Percentiles rank a stretch among this genome's conserved stretches.
Conservation (phyloP, 1,284 basidiomycete species). For the Testicularia cyperi region DNA sequence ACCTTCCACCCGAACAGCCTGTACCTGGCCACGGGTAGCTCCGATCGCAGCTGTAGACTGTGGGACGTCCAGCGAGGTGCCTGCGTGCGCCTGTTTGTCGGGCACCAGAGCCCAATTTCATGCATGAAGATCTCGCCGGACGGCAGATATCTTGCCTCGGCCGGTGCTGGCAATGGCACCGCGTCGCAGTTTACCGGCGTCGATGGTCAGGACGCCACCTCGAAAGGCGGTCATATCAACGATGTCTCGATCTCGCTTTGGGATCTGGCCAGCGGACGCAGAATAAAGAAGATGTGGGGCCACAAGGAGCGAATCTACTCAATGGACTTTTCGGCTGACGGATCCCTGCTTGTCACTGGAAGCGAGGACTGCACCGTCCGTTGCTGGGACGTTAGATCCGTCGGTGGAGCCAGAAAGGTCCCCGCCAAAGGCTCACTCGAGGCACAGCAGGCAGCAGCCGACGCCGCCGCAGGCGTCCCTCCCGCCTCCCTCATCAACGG, state of each 20-base stretch:
- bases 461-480: slow-evolving; percentile 5
- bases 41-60: slow-evolving; percentile 88
- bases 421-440: slow-evolving; percentile 15
- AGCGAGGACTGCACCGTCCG: slow-evolving; percentile 90
- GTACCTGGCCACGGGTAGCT: slow-evolving; percentile 94
- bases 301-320: slow-evolving; percentile 86
- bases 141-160: slow-evolving; percentile 87
- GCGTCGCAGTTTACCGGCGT: slow-evolving; percentile 28
- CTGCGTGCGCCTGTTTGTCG: slow-evolving; percentile 91
- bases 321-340: slow-evolving; percentile 87
- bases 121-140: slow-evolving; percentile 87
- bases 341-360: slow-evolving; percentile 82
- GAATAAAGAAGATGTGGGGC: slow-evolving; percentile 95
- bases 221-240: slow-evolving; percentile 62
- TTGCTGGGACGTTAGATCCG: slow-evolving; percentile 89
- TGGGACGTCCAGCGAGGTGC: slow-evolving; percentile 98
- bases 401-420: slow-evolving; percentile 63
- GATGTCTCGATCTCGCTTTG: slow-evolving; percentile 91
- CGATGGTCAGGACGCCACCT: slow-evolving; percentile 8
- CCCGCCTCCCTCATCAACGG: slow-evolving; percentile 1
- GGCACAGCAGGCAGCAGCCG: slow-evolving; percentile 13
- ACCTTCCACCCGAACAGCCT: slow-evolving; percentile 96
- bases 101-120: slow-evolving; percentile 88
- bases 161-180: slow-evolving; percentile 59
- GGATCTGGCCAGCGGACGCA: slow-evolving; percentile 88